A percentile compares a stretch with the other conserved stretches of the same genome.
These are phyloP conservation scores for Draba incana DNA, from an alignment of 345 rosid genomes.

Conservation along the genomic window DNA sequence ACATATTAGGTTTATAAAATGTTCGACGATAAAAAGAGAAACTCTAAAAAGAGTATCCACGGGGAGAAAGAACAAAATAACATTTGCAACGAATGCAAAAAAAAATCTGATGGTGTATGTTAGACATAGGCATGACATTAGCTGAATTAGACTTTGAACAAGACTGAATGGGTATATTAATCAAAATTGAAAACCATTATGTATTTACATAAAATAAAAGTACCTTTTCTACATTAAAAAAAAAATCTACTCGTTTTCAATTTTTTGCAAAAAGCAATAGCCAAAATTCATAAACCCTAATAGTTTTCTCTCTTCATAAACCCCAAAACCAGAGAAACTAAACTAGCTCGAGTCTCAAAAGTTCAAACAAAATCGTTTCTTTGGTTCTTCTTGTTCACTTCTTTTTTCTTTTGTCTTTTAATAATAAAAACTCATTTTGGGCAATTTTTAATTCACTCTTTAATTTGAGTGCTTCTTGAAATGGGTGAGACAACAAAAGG, in stretches of 20 bases:
- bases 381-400: constrained; percentile 33
- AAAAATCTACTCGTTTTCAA: constrained; percentile 17
- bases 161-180: neutral
- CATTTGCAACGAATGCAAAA: neutral
- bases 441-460: constrained; percentile 25
- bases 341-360: constrained; percentile 29
- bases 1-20: constrained; percentile 14
- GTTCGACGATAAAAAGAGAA: constrained; percentile 1
- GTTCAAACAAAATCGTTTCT: constrained; percentile 23
- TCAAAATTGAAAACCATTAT: neutral
- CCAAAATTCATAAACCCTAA: constrained; percentile 42
- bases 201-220: neutral
- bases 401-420: neutral
- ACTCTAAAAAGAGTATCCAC: neutral
- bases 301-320: constrained; percentile 42
- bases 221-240: neutral
- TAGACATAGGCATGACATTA: neutral
- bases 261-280: constrained; percentile 28
- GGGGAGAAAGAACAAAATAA: neutral
- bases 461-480: constrained; percentile 39
- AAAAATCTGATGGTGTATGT: neutral
- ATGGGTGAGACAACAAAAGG: constrained; percentile 65
- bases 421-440: constrained; percentile 35
- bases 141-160: neutral
- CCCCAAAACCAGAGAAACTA: constrained; percentile 38